Evolutionary conservation across 345 rosid species (phyloP).

Genomic region (Salix dunnii): DNA sequence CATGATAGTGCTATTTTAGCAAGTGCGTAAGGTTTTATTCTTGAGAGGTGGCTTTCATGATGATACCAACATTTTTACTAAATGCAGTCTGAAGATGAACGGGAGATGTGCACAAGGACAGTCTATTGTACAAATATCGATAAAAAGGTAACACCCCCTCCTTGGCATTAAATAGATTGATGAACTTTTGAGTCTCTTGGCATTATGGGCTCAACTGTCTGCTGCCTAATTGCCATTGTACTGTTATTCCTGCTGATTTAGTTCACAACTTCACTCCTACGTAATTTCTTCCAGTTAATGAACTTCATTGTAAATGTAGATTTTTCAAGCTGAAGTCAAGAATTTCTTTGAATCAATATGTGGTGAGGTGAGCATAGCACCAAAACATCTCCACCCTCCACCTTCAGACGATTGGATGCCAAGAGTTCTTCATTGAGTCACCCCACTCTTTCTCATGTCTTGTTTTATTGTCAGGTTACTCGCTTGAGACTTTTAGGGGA

Average conservation of each 20-base stretch:
- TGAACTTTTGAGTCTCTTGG: neutral
- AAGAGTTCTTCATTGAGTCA: conserved; percentile 2
- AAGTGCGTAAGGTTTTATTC: conserved; percentile 1
- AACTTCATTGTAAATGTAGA: conserved; percentile 33
- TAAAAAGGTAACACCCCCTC: conserved; percentile 51
- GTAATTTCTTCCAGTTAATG: neutral
- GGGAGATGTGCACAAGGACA: conserved; percentile 89
- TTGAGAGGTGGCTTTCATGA: conserved; percentile 7
- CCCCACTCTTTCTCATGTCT: neutral
- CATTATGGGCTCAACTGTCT: neutral
- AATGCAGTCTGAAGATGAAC: conserved; percentile 90
- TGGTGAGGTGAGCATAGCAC: conserved; percentile 65
- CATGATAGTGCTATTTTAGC: conserved; percentile 6
- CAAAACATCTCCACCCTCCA: neutral
- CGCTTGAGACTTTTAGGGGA: conserved; percentile 86
- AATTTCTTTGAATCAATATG: conserved; percentile 72
- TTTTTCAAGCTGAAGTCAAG: conserved; percentile 77
- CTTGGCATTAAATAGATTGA: conserved; percentile 1
- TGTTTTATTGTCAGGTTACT: conserved; percentile 50
- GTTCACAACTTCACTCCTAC: neutral
- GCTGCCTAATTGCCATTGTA: neutral
- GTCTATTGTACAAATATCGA: conserved; percentile 91
- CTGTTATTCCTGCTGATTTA: neutral
- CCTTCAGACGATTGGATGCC: neutral
- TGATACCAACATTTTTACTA: neutral